Base-by-base conservation (phyloP, 805 yeast species). In the Candida yuanshanica region DNA sequence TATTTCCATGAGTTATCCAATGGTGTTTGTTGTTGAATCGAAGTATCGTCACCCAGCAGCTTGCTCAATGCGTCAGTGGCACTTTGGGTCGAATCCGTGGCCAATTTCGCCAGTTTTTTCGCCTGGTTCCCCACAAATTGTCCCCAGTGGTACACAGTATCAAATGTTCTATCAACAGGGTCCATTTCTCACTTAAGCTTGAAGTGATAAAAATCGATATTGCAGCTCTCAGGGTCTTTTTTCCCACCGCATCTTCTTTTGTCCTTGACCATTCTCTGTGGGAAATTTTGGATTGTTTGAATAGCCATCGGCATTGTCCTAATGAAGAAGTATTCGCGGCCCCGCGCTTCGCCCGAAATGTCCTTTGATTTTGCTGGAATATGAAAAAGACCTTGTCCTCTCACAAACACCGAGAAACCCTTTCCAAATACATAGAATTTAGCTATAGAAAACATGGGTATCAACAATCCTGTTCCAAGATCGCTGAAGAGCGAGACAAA, bases 381-480 rank as follows among this genome's bases (percentile, higher is more conserved):
- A n/a, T n/a, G n/a, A 16, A 16, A 34, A 34, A 13, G 26, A 16
- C 20, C 21, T 27, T 14, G 18, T n/a, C 31, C 16, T 27, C 31
- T 27, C 31, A 27, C n/a, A 27, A 17, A n/a, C 9, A 10, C 20
- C 26, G 21, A 33, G 10, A 13, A 29, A 17, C 7, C 38, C 35
- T n/a, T n/a, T n/a, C 31, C 21, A 34, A 21, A 33, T 27, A 26
- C 37, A 33, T 29, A 33, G 26, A 21, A 20, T 18, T 21, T 18
- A 34, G 14, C 22, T 6, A 17, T 18, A 17, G 37, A 20, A 32
- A 25, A 25, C 31, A 81, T 81, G 88, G 89, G 87, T 46, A 71
- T 91, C 60, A 93, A 90, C 67, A 91, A 91, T 74, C 99, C 99
- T 20, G 75, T 93, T 48, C 99, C 99, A 45, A 75, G 95, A 65